Conservation (phyloP, 768 basidiomycete genomes). For the Dacryopinax primogenitus region DNA sequence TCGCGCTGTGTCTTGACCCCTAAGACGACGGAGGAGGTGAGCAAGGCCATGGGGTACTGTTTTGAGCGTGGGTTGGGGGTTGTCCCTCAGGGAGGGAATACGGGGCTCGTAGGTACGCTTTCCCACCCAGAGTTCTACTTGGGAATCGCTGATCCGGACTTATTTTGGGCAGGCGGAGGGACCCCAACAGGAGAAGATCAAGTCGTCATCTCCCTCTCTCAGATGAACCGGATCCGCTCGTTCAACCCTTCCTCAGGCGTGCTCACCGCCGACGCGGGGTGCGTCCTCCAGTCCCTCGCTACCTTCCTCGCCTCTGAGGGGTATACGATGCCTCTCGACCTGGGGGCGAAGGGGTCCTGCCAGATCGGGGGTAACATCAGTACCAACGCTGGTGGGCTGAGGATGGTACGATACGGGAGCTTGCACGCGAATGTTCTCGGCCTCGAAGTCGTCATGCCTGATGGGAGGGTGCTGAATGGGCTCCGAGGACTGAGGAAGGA, state of each 20-base stretch:
- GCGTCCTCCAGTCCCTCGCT: slow-evolving; percentile 76
- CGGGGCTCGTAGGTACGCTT: slow-evolving; percentile 74
- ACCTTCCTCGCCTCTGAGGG: slow-evolving; percentile 75
- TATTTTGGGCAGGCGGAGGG: slow-evolving; percentile 41
- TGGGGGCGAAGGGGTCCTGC: slow-evolving; percentile 94
- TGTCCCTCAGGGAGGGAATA: slow-evolving; percentile 97
- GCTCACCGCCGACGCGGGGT: slow-evolving; percentile 86
- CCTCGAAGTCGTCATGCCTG: slow-evolving; percentile 87
- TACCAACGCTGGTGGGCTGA: slow-evolving; percentile 95
- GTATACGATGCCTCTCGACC: slow-evolving; percentile 92
- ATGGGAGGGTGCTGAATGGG: slow-evolving; percentile 82
- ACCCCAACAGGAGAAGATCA: slow-evolving; percentile 72
- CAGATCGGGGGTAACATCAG: slow-evolving; percentile 96
- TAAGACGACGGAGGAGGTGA: slow-evolving; percentile 75
- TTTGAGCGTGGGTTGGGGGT: slow-evolving; percentile 68
- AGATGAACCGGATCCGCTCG: slow-evolving; percentile 67
- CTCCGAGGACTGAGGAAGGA: slow-evolving; percentile 88
- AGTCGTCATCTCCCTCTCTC: slow-evolving; percentile 68
- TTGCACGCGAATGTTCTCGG: slow-evolving; percentile 91
- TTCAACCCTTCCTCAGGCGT: slow-evolving; percentile 82
- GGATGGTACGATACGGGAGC: slow-evolving; percentile 86
- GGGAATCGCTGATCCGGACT: background rate
- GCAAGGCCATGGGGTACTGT: slow-evolving; percentile 78
- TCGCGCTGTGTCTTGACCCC: slow-evolving; percentile 82
- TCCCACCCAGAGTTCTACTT: background rate